Evolutionary conservation across 208 protist species (phyloP), one percentile per base, ranked within the genome.

Genomic region (Trypanosoma grayi): DNA sequence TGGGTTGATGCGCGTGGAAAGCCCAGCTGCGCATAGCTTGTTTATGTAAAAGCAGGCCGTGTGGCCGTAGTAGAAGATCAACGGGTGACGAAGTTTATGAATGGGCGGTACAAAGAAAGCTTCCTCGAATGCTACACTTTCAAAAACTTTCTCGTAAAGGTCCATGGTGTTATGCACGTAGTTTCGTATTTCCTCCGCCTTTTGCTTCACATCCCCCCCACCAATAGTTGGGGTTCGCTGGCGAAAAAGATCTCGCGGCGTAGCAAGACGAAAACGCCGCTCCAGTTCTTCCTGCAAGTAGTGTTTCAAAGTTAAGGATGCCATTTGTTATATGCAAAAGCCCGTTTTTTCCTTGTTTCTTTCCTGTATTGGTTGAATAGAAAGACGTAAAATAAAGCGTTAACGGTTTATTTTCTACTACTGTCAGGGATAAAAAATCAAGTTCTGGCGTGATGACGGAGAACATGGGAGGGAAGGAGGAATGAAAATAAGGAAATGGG

Each of bases 1-100:
- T 10, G 85, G 81, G 62, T 97, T 81, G 64, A 98, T 86, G 41
- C 77, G 87, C 37, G 70, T 70, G 47, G 73, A 92, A 33, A 95
- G 58, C 36, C 90, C 90, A 18, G 91, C 91, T 11, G 92, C 69
- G 40, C 79, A 85, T 18, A 98, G 70, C 80, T 98, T 98, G 78
- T 98, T 98, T 57, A 98, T 94, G 67, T 97, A 98, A 61, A 98
- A 97, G 34, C 72, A 73, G 1, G 95, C 95, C 0, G 97, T 95
- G 78, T 99, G 97, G 20, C 91, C 93, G 57, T 97, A 97, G 81
- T 99, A 99, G 73, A 98, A 99, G 52, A 98, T 97, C 53, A 98
- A 85, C 0, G 95, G 95, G 59, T 97, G 97, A 41, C 97, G 90
- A 45, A 98, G 90, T 60, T 89, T 85, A 68, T 98, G 90, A 22